phyloP scores from a whole-genome alignment of 23 red algal species.

The Agarophyton chilense region DNA sequence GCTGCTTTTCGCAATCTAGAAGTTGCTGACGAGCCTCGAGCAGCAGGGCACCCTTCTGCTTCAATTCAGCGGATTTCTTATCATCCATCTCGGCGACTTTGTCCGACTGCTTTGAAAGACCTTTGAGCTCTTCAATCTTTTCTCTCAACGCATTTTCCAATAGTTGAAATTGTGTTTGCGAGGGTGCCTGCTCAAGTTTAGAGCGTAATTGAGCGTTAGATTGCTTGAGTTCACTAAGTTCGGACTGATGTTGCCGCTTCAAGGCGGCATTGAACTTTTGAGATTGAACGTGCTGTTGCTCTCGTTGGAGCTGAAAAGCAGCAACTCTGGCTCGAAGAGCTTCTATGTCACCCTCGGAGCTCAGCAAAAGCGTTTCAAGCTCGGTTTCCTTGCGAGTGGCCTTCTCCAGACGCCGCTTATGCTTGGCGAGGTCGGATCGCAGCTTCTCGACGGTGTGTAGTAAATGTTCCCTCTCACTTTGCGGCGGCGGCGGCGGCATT shows the following conservation, averaged over 20 bases:
- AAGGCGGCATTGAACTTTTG: background rate
- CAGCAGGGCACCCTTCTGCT: background rate
- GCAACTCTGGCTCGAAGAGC: background rate
- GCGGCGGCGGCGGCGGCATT: background rate
- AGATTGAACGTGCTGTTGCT: background rate
- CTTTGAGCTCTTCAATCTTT: background rate
- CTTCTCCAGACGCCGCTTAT: background rate
- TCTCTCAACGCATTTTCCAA: background rate
- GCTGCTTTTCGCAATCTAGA: background rate
- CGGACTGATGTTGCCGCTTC: background rate
- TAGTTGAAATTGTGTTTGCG: background rate
- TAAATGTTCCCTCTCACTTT: background rate
- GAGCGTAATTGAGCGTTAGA: background rate
- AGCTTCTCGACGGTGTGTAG: background rate
- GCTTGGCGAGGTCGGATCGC: background rate
- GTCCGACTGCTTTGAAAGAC: background rate
- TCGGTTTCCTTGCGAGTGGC: background rate
- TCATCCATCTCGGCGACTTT: background rate
- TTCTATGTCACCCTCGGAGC: constrained; percentile 10
- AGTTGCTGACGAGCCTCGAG: background rate
- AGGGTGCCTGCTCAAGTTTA: background rate
- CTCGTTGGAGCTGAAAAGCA: background rate
- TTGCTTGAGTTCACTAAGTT: constrained; percentile 2
- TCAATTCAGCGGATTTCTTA: background rate
- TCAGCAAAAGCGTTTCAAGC: constrained; percentile 1